These are phyloP conservation scores for Leccinum aurantiacum DNA, from an alignment of 768 basidiomycete species.

Conservation along the genomic window DNA sequence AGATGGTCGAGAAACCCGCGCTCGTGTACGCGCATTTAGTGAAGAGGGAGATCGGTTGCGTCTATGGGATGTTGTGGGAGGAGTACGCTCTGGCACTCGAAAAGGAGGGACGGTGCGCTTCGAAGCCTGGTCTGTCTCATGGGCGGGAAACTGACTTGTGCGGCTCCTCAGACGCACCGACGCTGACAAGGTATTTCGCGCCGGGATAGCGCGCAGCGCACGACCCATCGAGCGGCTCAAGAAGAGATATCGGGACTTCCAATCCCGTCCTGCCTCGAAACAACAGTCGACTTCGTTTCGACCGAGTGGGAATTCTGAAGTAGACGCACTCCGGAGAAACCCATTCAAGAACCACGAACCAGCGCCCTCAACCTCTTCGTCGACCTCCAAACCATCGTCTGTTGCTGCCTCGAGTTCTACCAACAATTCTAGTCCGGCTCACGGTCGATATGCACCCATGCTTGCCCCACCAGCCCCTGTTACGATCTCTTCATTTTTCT, in stretches of 20 bases:
- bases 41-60: conserved; percentile 71
- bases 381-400: conserved; percentile 21
- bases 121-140: conserved; percentile 6
- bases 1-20: conserved; percentile 68
- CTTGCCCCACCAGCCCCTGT: conserved; percentile 68
- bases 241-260: conserved; percentile 77
- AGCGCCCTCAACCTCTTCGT: conserved; percentile 34
- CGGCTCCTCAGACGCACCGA: conserved; percentile 56
- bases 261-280: conserved; percentile 44
- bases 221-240: conserved; percentile 85
- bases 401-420: conserved; percentile 36
- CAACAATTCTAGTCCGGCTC: conserved; percentile 34
- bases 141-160: conserved; percentile 6
- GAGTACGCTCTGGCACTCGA: conserved; percentile 87
- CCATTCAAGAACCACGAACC: conserved; percentile 38
- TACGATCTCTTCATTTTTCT: no score
- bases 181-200: conserved; percentile 78
- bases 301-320: conserved; percentile 27
- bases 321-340: conserved; percentile 33
- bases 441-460: conserved; percentile 67
- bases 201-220: conserved; percentile 79
- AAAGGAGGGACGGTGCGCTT: conserved; percentile 66
- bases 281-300: conserved; percentile 26
- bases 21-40: conserved; percentile 40
- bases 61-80: conserved; percentile 82